Evolutionary conservation across 2,329 filamentous ascomycete species (phyloP).

Genomic region (Ophiostoma novo-ulmi): DNA sequence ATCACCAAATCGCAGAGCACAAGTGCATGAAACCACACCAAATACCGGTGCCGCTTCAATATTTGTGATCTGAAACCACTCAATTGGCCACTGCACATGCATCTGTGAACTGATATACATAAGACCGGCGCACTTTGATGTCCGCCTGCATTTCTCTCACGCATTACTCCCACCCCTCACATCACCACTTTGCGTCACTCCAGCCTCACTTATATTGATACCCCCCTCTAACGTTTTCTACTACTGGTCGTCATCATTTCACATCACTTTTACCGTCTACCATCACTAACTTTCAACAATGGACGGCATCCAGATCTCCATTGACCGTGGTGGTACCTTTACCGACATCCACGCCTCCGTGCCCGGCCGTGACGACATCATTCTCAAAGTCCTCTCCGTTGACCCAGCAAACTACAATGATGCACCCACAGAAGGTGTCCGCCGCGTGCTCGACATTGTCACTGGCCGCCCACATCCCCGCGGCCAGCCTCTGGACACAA

Average conservation of each 20-base stretch:
- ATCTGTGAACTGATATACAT: background rate
- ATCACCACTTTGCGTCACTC: background rate
- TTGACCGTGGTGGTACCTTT: slow-evolving; percentile 25
- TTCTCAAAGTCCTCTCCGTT: slow-evolving; percentile 60
- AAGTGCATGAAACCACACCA: background rate
- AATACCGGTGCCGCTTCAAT: background rate
- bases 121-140: background rate
- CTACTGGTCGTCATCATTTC: background rate
- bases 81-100: background rate
- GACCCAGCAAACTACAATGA: slow-evolving; percentile 64
- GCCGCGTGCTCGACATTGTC: slow-evolving; percentile 40
- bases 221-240: background rate
- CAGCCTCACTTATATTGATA: slow-evolving; percentile 4
- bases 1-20: background rate
- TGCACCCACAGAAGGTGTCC: slow-evolving; percentile 64
- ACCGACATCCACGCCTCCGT: slow-evolving; percentile 31
- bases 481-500: slow-evolving; percentile 46
- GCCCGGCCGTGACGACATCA: slow-evolving; percentile 35
- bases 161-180: no score
- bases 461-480: slow-evolving; percentile 53
- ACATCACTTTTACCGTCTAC: no score
- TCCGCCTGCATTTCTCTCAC: background rate
- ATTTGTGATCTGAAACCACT: background rate
- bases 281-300: background rate
- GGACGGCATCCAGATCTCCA: slow-evolving; percentile 21